Evolutionary conservation across 106 monocot species (phyloP), one percentile per base, ranked within the genome.

Genomic region (Vanilla planifolia): DNA sequence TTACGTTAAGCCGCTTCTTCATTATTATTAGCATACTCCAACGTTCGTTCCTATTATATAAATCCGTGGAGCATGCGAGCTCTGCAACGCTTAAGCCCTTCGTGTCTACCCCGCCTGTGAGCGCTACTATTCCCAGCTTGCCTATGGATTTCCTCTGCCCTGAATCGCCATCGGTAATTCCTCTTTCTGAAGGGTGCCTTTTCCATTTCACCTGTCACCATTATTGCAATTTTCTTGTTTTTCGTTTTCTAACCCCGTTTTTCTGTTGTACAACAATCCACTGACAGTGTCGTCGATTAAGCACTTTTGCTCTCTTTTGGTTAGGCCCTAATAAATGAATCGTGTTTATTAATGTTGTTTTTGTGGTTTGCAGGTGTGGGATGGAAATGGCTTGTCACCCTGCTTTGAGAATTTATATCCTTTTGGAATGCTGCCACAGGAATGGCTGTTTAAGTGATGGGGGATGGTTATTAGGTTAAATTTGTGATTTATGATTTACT

Each of bases 341-440:
- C 35, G 35, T 20, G 20, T 9, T 45, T 57, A 16, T 19, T 7
- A 34, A 21, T 16, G 20, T 34, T 45, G n/a, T 45, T 13, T 17
- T n/a, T 57, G 20, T 57, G 57, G n/a, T 21, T 57, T 57, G 19
- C 35, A 57, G 57, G 57, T 57, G 7, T 57, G 57, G 57, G 19
- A 33, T 57, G 57, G 19, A 35, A 33, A 35, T 57, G 33, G 33
- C 34, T 22, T 57, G 17, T 57, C 57, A 14, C 34, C 57, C 20
- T 57, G 57, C 10, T 35, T 57, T 57, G 34, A 35, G 20, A 57
- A 57, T 57, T 57, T 57, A 57, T 57, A 57, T 57, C 57, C 57
- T 57, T 35, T 5, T 0, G 6, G 17, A 20, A 15, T 11, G 33
- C 28, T 35, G 20, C 21, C 35, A 32, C 19, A 20, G 37, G 37